phyloP scores from a whole-genome alignment of 257 asterid genomes.

The Voacanga thouarsii region DNA sequence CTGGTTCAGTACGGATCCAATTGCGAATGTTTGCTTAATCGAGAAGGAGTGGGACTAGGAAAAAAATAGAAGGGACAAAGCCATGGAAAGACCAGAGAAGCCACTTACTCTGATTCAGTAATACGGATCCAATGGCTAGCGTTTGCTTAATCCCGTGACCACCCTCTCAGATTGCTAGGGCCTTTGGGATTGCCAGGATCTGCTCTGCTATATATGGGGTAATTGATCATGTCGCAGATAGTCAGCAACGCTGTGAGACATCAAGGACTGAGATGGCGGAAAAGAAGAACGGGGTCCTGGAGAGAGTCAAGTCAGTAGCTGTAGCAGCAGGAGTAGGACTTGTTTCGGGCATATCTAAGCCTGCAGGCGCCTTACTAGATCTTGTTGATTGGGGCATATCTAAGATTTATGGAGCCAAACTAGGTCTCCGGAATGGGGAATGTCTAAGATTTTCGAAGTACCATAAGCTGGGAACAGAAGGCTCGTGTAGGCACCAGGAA shows the following conservation, averaged over 20 bases:
- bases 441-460: background rate
- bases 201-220: background rate
- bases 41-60: too few relatives aligned
- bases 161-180: too few relatives aligned
- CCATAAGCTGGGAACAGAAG: background rate
- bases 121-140: too few relatives aligned
- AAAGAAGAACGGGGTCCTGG: background rate
- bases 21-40: too few relatives aligned
- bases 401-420: background rate
- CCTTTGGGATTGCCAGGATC: background rate
- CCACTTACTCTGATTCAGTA: too few relatives aligned
- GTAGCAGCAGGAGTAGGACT: background rate
- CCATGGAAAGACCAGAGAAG: too few relatives aligned
- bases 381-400: slow-evolving; percentile 1
- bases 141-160: too few relatives aligned
- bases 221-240: background rate
- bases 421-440: background rate
- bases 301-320: background rate
- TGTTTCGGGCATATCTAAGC: too few relatives aligned
- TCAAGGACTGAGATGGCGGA: background rate
- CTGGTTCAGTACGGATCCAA: too few relatives aligned
- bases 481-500: slow-evolving; percentile 14
- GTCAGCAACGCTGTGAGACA: background rate
- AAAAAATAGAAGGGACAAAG: too few relatives aligned
- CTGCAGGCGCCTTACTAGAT: background rate